Base-by-base conservation (phyloP, 805 yeast species). In the Nakazawaea wyomingensis region DNA sequence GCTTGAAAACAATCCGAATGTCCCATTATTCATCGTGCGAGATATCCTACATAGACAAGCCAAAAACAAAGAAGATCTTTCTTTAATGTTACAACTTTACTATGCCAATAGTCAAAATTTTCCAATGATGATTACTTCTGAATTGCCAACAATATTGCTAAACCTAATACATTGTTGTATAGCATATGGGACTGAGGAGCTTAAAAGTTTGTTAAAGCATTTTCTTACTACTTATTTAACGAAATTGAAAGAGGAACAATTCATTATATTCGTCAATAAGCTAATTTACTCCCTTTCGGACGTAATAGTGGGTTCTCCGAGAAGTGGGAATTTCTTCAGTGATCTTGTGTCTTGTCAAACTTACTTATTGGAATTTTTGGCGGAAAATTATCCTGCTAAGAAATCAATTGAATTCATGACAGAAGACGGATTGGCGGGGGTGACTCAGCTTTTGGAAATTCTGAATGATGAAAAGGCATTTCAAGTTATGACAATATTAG, bases 131-230 rank as follows among this genome's bases (percentile, higher is more conserved):
- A 10, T n/a, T 10, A 29, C 6, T n/a, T 6, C 11, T n/a, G 32
- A 14, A 21, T 6, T 29, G 8, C 41, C 41, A 5, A 19, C 13
- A 16, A 20, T 16, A 6, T 24, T 42, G 16, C 16, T 11, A 18
- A 44, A 44, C 26, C 6, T 44, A n/a, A 13, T 44, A 2, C 31
- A 44, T 6, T 43, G 43, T 5, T 44, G 43, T 39, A 35, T 39
- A 11, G 18, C 36, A 11, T 44, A 22, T 24, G 35, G 34, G 10
- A 4, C 43, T 5, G 13, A 29, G 6, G 16, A 33, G 22, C 20
- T 43, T 2, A 3, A 16, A 17, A 6, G 13, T 1, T 32, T 42
- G 5, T 11, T 42, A 9, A 28, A 26, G 8, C 10, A 16, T 7
- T 17, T 36, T 4, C 2, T 42, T 4, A 13, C 26, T 2, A 18